Evolutionary conservation across 495 filamentous ascomycete genomes (phyloP), one percentile per base, ranked within the genome.

Genomic region (Penicillium silybi): DNA sequence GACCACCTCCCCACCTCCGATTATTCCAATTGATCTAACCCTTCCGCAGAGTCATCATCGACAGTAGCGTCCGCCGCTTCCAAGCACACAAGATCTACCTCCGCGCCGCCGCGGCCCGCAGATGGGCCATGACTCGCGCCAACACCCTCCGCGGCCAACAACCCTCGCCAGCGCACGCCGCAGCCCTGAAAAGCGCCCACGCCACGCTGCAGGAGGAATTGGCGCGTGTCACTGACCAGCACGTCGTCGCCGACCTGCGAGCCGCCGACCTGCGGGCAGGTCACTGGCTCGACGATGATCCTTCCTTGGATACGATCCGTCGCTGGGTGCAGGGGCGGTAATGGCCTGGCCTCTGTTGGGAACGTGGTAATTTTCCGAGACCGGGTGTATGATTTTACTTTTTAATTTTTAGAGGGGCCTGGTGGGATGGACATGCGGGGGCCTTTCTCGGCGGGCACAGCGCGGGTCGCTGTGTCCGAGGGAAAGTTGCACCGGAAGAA

Each of bases 41-140:
- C 13, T 39, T 29, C 2, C 10, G 20, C 56, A 92, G 89, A 54
- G 81, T 95, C 47, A 81, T 89, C 41, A 75, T 88, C 41, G 91
- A 96, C 56, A 85, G 88, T 37, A 85, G 80, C 58, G 78, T 87
- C 16, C 83, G 91, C 46, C 82, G 91, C 44, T 90, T 95, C 75
- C 85, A 89, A 67, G 89, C 81, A 32, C 90, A 93, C 65, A 88
- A 86, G 67, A 89, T 91, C 53, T 92, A 92, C 58, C 79, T 92
- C 16, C 84, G 86, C 23, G 86, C 88, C 37, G 81, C 81, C 4
- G 89, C 90, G 13, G 88, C 85, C 17, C 81, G 83, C 59, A 79
- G 88, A 64, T 96, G 91, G 91, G 72, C 88, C 57, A 85, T 89
- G 56, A 80, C 85, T 59, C 80, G 90, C 35, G 77, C 85, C 17